These are phyloP conservation scores for Spergularia bocconei DNA, from an alignment of 148 eudicot species.

Conservation along the genomic window DNA sequence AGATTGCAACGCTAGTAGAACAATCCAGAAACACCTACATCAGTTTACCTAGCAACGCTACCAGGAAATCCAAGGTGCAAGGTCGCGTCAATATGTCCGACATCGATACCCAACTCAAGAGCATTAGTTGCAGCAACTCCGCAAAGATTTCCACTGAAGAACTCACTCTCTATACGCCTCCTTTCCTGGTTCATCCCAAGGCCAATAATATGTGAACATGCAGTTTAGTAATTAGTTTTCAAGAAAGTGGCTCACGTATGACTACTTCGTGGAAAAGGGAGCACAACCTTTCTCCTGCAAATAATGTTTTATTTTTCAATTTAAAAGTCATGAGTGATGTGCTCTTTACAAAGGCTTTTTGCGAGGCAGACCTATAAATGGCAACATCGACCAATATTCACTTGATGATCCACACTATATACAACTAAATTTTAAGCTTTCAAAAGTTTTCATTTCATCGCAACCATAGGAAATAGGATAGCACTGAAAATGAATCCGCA, in stretches of 20 bases:
- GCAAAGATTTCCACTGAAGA: slow-evolving; percentile 71
- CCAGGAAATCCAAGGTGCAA: slow-evolving; percentile 99
- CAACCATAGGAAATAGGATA: background rate
- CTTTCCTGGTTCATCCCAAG: slow-evolving; percentile 61
- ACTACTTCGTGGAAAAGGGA: no score
- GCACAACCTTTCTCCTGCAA: no score
- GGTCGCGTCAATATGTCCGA: slow-evolving; percentile 89
- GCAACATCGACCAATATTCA: background rate
- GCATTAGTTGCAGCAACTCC: slow-evolving; percentile 98
- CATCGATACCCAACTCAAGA: slow-evolving; percentile 96
- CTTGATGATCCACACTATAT: background rate
- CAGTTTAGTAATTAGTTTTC: background rate
- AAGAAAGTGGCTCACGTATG: no score
- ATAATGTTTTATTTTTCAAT: no score
- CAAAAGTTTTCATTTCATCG: background rate
- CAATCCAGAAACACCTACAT: slow-evolving; percentile 13
- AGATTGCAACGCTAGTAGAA: slow-evolving; percentile 1
- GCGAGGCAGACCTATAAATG: background rate
- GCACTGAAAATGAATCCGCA: background rate
- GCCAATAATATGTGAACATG: slow-evolving; percentile 10
- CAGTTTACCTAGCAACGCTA: slow-evolving; percentile 78
- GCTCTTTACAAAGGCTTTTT: background rate
- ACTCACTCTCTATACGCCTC: slow-evolving; percentile 73
- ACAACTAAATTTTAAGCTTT: background rate
- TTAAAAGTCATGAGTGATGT: no score